Evolutionary conservation across 805 yeast genomes (phyloP).

Genomic region (Wickerhamiella parazyma): DNA sequence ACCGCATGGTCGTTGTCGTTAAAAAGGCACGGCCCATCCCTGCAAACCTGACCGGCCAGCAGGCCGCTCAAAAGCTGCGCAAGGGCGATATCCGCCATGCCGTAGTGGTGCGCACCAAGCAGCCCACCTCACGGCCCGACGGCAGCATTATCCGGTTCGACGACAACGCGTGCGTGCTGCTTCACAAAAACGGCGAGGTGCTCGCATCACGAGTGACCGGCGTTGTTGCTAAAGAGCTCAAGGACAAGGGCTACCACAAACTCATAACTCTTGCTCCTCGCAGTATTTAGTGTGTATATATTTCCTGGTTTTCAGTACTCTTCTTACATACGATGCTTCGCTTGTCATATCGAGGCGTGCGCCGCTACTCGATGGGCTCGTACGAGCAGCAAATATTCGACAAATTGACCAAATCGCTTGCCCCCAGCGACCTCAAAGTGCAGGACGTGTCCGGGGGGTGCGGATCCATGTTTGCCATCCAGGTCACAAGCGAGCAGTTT

Average conservation of each 20-base stretch:
- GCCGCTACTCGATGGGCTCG: slow-evolving; percentile 30
- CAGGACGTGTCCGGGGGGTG: slow-evolving; percentile 89
- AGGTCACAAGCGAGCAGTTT: slow-evolving; percentile 57
- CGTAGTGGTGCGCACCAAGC: slow-evolving; percentile 84
- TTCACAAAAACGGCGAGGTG: slow-evolving; percentile 87
- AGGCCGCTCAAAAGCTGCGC: slow-evolving; percentile 61
- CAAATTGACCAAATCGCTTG: slow-evolving; percentile 40
- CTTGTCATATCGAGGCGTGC: background rate
- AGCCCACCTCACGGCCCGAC: slow-evolving; percentile 63
- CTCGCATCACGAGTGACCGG: slow-evolving; percentile 85
- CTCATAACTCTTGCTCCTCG: slow-evolving; percentile 86
- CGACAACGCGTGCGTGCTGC: slow-evolving; percentile 92
- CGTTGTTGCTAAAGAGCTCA: slow-evolving; percentile 82
- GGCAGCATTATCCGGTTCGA: slow-evolving; percentile 81
- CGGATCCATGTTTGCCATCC: slow-evolving; percentile 94
- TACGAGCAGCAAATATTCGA: slow-evolving; percentile 53
- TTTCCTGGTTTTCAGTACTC: too few relatives aligned
- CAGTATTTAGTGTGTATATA: slow-evolving; percentile 32
- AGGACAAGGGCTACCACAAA: slow-evolving; percentile 70
- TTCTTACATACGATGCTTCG: background rate
- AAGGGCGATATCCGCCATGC: slow-evolving; percentile 95
- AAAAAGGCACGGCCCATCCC: slow-evolving; percentile 75
- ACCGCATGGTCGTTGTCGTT: slow-evolving; percentile 85
- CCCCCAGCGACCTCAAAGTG: slow-evolving; percentile 53
- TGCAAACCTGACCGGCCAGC: slow-evolving; percentile 56